A percentile compares a stretch with the other conserved stretches of the same genome.
Conservation (phyloP, 805 yeast genomes). For the Yarrowia sp. region DNA sequence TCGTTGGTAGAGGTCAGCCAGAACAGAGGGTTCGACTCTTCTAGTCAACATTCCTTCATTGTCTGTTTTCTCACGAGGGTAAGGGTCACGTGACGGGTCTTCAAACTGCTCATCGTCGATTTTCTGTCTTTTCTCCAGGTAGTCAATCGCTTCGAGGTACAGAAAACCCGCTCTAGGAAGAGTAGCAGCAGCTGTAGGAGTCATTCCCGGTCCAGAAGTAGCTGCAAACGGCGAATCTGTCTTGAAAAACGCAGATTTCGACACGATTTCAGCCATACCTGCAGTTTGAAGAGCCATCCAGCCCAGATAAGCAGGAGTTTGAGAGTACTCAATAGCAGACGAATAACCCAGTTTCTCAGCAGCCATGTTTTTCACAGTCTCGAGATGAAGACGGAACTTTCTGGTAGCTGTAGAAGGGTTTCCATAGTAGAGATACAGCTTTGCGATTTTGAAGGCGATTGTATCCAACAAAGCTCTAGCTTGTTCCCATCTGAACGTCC, state of each 20-base stretch:
- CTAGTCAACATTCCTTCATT: background rate
- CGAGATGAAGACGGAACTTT: conserved; percentile 64
- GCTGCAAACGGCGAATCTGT: conserved; percentile 5
- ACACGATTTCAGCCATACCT: conserved; percentile 50
- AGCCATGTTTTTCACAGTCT: conserved; percentile 47
- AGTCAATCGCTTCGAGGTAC: conserved; percentile 5
- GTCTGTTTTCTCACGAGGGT: background rate
- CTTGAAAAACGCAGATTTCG: conserved; percentile 7
- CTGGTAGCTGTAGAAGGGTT: conserved; percentile 58
- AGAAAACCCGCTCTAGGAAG: conserved; percentile 15
- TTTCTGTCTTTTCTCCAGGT: background rate
- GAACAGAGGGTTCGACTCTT: background rate
- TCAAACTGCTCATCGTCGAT: background rate
- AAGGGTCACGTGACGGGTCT: conserved; percentile 11
- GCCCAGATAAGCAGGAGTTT: conserved; percentile 35
- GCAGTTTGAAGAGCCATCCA: conserved; percentile 68
- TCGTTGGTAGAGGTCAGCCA: conserved; percentile 7
- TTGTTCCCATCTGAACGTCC: conserved; percentile 44
- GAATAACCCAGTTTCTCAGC: conserved; percentile 36
- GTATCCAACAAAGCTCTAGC: conserved; percentile 56
- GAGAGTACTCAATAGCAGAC: conserved; percentile 33
- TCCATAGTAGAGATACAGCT: conserved; percentile 58
- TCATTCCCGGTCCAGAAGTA: conserved; percentile 15
- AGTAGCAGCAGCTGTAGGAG: background rate
- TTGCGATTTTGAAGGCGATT: conserved; percentile 59